These are phyloP conservation scores for Diaporthe humulicola DNA, from an alignment of 2,329 filamentous ascomycete genomes.

Conservation along the genomic window DNA sequence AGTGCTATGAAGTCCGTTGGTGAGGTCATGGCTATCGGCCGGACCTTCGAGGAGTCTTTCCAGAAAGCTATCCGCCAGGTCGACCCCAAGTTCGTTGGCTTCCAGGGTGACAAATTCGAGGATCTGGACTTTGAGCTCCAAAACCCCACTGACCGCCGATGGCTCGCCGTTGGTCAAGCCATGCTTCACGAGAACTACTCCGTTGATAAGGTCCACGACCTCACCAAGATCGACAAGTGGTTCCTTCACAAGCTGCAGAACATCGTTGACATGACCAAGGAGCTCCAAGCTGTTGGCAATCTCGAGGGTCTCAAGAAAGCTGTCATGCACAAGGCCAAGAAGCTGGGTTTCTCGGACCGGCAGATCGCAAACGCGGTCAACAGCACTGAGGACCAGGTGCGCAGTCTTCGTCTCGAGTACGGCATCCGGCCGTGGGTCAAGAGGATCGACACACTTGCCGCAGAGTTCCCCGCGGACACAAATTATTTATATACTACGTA, in stretches of 20 bases:
- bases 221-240: constrained; percentile 99
- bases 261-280: constrained; percentile 89
- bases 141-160: constrained; percentile 95
- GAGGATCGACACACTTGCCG: constrained; percentile 97
- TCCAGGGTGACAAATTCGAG: constrained; percentile 96
- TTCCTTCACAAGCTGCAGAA: constrained; percentile 99
- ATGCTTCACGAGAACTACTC: constrained; percentile 98
- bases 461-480: constrained; percentile 94
- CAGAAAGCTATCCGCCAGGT: constrained; percentile 99
- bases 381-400: constrained; percentile 89
- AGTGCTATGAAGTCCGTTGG: constrained; percentile 99
- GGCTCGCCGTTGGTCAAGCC: constrained; percentile 96
- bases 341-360: constrained; percentile 96
- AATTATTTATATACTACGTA: constrained; percentile 99
- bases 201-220: constrained; percentile 89
- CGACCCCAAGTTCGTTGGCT: constrained; percentile 90
- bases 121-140: constrained; percentile 89
- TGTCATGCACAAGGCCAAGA: constrained; percentile 91
- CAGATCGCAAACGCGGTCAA: constrained; percentile 92
- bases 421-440: constrained; percentile 96
- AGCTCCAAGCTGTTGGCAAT: constrained; percentile 86
- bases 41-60: constrained; percentile 98
- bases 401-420: constrained; percentile 85
- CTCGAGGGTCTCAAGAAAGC: constrained; percentile 90
- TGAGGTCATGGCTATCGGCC: constrained; percentile 98